phyloP scores from a whole-genome alignment of 108 stramenopile species.

The Nannochloropsis granulata region DNA sequence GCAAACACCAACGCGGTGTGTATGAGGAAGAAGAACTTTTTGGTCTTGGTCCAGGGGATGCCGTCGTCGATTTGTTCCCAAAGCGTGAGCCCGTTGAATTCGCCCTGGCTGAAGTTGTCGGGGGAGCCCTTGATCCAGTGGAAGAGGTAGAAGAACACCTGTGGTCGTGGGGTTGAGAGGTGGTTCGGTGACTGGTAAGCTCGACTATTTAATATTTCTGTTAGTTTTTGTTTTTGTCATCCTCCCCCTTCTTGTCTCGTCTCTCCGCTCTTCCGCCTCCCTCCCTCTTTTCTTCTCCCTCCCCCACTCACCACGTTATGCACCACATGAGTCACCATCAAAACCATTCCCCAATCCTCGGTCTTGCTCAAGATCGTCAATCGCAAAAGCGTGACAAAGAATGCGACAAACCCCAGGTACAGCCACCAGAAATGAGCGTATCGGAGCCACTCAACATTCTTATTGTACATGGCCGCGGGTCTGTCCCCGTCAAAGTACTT shows the following conservation, averaged over 20 bases:
- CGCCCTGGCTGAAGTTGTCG: conserved; percentile 39
- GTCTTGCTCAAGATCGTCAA: conserved; percentile 21
- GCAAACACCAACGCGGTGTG: conserved; percentile 28
- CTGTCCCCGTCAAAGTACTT: not conserved
- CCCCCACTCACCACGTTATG: conserved; percentile 23
- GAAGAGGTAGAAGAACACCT: conserved; percentile 36
- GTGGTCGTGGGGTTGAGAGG: not conserved
- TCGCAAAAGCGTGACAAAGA: conserved; percentile 4
- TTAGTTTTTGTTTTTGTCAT: too few relatives aligned
- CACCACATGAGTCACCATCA: conserved; percentile 10
- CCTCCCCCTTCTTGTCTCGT: not conserved
- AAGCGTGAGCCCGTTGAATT: conserved; percentile 37
- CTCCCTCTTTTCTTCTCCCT: not conserved
- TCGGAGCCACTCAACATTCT: conserved; percentile 30
- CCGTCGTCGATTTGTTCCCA: conserved; percentile 46
- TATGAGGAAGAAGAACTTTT: conserved; percentile 40
- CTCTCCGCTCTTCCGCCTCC: too few relatives aligned
- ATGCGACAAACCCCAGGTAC: conserved; percentile 13
- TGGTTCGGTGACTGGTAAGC: too few relatives aligned
- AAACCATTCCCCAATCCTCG: conserved; percentile 6
- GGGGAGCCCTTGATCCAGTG: conserved; percentile 47
- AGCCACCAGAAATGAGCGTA: conserved; percentile 19
- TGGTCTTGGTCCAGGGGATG: conserved; percentile 36
- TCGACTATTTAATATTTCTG: too few relatives aligned
- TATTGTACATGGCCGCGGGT: conserved; percentile 18